Base-by-base conservation (phyloP, 2,329 filamentous ascomycete species). In the Alternaria sp. region DNA sequence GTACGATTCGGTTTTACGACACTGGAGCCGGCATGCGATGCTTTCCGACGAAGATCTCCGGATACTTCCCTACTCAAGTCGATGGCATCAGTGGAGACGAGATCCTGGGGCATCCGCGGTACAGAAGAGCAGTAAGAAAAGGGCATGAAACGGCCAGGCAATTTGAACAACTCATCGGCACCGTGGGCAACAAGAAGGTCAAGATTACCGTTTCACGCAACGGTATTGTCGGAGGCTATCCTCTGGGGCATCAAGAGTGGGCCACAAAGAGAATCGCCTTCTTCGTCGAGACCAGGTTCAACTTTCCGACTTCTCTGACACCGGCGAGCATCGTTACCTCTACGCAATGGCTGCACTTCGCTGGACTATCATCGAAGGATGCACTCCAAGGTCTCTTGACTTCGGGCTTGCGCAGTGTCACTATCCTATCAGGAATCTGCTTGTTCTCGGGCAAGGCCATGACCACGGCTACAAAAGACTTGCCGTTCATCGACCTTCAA, bases 161-260 rank as follows among this genome's bases (percentile, higher is more conserved):
- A n/a, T 5, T 36, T 9, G 32, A n/a, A 5, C 32, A 36, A 5
- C 7, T 36, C 7, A n/a, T 36, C 13, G 1, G 7, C 13, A n/a
- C 15, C 1, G 15, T 1, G 7, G 15, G 32, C 7, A 36, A n/a
- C 7, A 36, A 9, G 7, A 36, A 9, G 2, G 9, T 0, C 7
- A 36, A 36, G 32, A 1, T 36, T 3, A n/a, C 15, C 15, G 15
- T 36, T 0, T n/a, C 32, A 4, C 32, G 13, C 2, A 15, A n/a
- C 1, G 32, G 32, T 9, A 8, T 36, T 4, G 32, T 36, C 1
- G 32, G 32, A 5, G 32, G 32, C 9, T 4, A 36, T 9, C 32
- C 32, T 8, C 3, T 0, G 4, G 2, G 4, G 0, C 3, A 36
- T n/a, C 32, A 36, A 1, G 32, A 36, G 1, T 36, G 32, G 32